Base-by-base conservation (phyloP, 495 filamentous ascomycete genomes). In the Xylaria telfairii region DNA sequence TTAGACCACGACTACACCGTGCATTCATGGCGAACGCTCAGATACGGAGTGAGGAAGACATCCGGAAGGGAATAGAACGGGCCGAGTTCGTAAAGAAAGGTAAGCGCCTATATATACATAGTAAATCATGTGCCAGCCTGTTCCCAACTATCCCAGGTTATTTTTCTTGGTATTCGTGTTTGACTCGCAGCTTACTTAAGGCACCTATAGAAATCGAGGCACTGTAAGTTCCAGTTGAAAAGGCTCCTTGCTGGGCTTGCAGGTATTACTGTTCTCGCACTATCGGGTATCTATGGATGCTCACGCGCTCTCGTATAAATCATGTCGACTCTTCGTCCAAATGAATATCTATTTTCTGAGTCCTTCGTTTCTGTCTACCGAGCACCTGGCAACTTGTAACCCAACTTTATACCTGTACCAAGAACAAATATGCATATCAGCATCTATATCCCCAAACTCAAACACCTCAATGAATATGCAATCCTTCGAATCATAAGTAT, bases 51-150 rank as follows among this genome's bases (percentile, higher is more conserved):
- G 90, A 93, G 46, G 88, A 86, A 9, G 81, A 93, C 72, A 97
- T 99, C 47, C 83, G 84, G 59, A 84, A 91, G 72, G 93, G 89
- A 0, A 92, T 99, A 69, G 86, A 87, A 42, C 83, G 88, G 74
- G 96, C 94, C 1, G 88, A 96, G 71, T 98, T 92, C 80, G 92
- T 98, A 5, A 95, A 93, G 80, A 97, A 95, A 85, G 93, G 93
- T 94, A 72, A 42, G 49, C 15, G 42, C 41, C 28, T 4, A 17
- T 1, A 41, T 19, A 13, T 24, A 19, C 34, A 21, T 63, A 63
- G 26, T 53, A 67, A 24, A 7, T 59, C 9, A 34, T 53, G 0
- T 2, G 10, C 26, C 37, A 61, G 9, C 57, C 21, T 26, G 19
- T 15, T 42, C 15, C 24, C 15, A 19, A 2, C 13, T 63, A 1